Evolutionary conservation across 75 land plant genomes (phyloP).

Genomic region (Ceratopteris richardii): DNA sequence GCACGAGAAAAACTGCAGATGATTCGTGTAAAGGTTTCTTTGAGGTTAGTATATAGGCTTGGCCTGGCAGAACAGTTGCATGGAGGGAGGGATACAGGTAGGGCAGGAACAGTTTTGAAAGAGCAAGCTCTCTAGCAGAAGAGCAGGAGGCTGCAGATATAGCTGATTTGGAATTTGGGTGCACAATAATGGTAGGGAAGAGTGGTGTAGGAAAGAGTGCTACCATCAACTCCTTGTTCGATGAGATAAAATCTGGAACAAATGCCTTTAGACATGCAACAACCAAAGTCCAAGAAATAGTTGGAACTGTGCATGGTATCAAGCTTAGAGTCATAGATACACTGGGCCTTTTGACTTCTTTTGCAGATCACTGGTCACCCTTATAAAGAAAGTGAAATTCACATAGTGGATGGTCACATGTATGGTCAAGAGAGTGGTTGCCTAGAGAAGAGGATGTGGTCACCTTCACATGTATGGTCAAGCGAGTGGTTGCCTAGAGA

Average conservation of each 20-base stretch:
- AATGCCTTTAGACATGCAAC: conserved; percentile 36
- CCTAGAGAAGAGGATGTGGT: too few species aligned
- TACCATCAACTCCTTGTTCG: conserved; percentile 51
- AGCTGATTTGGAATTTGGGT: conserved; percentile 41
- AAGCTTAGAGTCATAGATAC: conserved; percentile 44
- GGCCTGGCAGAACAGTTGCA: conserved; percentile 46
- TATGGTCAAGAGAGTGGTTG: too few species aligned
- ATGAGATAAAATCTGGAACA: conserved; percentile 30
- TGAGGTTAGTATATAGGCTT: conserved; percentile 44
- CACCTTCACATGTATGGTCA: too few species aligned
- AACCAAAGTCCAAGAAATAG: conserved; percentile 27
- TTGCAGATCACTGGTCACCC: conserved; percentile 38
- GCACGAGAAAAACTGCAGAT: conserved; percentile 44
- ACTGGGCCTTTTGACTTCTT: conserved; percentile 30
- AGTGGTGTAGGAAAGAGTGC: conserved; percentile 63
- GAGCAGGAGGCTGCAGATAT: conserved; percentile 35
- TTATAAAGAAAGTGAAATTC: too few species aligned
- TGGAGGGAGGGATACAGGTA: conserved; percentile 14
- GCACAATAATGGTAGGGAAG: conserved; percentile 52
- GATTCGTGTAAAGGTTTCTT: conserved; percentile 52
- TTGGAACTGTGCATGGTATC: conserved; percentile 44
- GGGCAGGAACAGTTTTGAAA: conserved; percentile 39
- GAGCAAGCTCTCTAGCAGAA: conserved; percentile 38
- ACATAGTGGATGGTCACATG: too few species aligned
- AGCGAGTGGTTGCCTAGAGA: too few species aligned